Evolutionary conservation across 129 eudicot species (phyloP), one percentile per base, ranked within the genome.

Genomic region (Silybum marianum): DNA sequence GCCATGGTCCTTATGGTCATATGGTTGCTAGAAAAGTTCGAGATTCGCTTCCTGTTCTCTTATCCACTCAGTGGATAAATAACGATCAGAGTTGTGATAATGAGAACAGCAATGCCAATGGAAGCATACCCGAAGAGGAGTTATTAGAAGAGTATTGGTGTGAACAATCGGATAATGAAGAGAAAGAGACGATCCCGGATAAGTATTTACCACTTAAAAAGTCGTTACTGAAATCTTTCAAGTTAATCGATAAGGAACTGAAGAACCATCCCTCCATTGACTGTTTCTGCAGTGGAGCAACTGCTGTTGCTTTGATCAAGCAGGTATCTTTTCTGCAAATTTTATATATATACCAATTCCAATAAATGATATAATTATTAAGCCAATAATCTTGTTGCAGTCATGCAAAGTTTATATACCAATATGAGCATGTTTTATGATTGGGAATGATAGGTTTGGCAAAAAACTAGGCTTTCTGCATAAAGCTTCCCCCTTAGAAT

Each of bases 1-100:
- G 98, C 71, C 98, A 93, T 80, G 98, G 98, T 75, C 98, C 98
- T 39, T 88, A 81, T 18, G 98, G 98, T 44, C 98, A 91, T 89
- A 77, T 93, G 97, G 98, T 91, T 48, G 91, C 98, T 34, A 91
- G 87, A 78, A 89, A 83, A 91, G 98, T 93, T 69, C 81, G 98
- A 2, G 95, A 93, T 21, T 71, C 85, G 30, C 98, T 93, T 82
- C 98, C 98, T 7, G 83, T 88, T 70, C 65, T 88, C 75, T 78
- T 93, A 34, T 85, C 85, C 21, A 65, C 94, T 6, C 88, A 93
- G 72, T 91, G 97, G 98, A 79, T 84, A 48, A 65, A 73, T 70
- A 82, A 69, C 60, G 84, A 84, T 65, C 87, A 91, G 71, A 80
- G 62, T 85, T 44, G 36, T 79, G 83, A 24, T 21, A 69, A 34